Percentiles rank a stretch among this genome's conserved stretches.
phyloP scores from a whole-genome alignment of 2,329 filamentous ascomycete genomes.

The Penicillium decumbens region DNA sequence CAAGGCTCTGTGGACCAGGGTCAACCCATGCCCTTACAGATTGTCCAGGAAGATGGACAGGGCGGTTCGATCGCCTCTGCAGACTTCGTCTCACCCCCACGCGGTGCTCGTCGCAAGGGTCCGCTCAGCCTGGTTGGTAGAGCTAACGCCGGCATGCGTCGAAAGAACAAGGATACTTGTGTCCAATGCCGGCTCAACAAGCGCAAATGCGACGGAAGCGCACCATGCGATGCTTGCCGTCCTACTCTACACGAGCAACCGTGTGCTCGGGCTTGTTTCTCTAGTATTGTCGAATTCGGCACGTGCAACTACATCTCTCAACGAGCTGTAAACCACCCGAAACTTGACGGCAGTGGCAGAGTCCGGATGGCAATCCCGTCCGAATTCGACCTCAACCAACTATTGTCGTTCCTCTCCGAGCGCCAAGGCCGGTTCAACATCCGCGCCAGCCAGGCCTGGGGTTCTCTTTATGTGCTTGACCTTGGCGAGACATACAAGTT shows the following conservation, averaged over 20 bases:
- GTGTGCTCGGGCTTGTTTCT: conserved; percentile 43
- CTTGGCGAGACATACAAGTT: conserved; percentile 42
- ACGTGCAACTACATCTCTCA: conserved; percentile 47
- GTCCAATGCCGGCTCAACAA: conserved; percentile 44
- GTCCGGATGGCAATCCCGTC: conserved; percentile 41
- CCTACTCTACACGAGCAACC: conserved; percentile 42
- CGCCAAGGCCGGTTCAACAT: conserved; percentile 43
- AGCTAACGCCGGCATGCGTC: conserved; percentile 40
- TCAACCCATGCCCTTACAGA: conserved; percentile 35
- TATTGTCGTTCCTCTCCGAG: conserved; percentile 36
- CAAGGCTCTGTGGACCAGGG: conserved; percentile 28
- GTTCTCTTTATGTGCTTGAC: conserved; percentile 41
- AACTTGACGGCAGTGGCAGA: conserved; percentile 31
- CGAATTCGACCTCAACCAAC: conserved; percentile 37
- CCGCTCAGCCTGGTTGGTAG: conserved; percentile 38
- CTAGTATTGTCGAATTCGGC: conserved; percentile 43
- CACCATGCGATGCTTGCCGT: conserved; percentile 42
- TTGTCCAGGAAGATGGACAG: conserved; percentile 43
- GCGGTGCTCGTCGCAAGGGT: conserved; percentile 42
- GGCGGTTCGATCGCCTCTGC: conserved; percentile 41
- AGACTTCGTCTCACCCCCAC: conserved; percentile 40
- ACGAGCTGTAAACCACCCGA: conserved; percentile 42
- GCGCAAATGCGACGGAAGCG: conserved; percentile 43
- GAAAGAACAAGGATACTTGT: conserved; percentile 45
- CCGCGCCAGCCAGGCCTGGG: conserved; percentile 41